phyloP scores from a whole-genome alignment of 148 eudicot species.

The Rheum nobile region DNA sequence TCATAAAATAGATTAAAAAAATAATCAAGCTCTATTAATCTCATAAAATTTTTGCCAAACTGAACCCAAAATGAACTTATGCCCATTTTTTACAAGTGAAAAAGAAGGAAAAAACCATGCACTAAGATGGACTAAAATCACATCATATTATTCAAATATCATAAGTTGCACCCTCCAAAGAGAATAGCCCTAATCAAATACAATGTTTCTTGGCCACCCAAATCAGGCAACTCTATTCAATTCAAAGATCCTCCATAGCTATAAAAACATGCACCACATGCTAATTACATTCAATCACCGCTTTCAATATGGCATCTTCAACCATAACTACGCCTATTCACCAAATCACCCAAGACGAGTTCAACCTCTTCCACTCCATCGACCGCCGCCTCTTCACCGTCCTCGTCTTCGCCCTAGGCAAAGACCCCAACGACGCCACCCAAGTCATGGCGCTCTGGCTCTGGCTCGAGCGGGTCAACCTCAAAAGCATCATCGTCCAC shows the following conservation, averaged over 20 bases:
- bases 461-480: slow-evolving; percentile 28
- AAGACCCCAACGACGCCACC: slow-evolving; percentile 20
- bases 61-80: neutral
- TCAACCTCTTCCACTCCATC: slow-evolving; percentile 20
- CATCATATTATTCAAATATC: neutral
- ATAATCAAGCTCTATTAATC: too few species aligned
- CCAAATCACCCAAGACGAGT: slow-evolving; percentile 13
- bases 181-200: neutral
- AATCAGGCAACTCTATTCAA: neutral
- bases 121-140: neutral
- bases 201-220: neutral
- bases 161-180: neutral
- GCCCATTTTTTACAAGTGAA: neutral
- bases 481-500: slow-evolving; percentile 7
- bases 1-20: too few species aligned
- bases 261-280: slow-evolving; percentile 2
- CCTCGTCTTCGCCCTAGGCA: slow-evolving; percentile 18
- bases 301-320: neutral
- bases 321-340: neutral
- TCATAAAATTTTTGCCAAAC: neutral
- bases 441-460: slow-evolving; percentile 35
- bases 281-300: neutral
- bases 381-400: slow-evolving; percentile 25
- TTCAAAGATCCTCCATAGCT: neutral
- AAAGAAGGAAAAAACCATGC: neutral